Conservation (phyloP, 352 stramenopile genomes). For the Hyaloperonospora brassicae region DNA sequence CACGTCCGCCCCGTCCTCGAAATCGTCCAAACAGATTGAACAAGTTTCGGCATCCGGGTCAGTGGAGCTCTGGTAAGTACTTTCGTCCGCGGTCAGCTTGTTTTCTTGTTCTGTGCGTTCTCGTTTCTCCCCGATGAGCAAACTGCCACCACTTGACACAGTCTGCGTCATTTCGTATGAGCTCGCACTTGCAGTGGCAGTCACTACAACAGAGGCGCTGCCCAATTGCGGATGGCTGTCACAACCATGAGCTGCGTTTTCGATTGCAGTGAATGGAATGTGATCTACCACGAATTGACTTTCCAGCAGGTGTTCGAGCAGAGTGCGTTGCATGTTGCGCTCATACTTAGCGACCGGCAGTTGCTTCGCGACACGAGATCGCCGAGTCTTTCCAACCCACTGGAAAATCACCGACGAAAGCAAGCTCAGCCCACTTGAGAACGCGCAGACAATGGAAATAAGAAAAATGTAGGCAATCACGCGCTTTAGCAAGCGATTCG, state of each 20-base stretch:
- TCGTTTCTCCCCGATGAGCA: constrained; percentile 13
- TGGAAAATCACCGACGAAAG: constrained; percentile 58
- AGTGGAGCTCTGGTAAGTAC: constrained; percentile 12
- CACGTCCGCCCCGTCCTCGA: constrained; percentile 41
- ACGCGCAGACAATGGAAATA: constrained; percentile 68
- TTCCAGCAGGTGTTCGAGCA: constrained; percentile 40
- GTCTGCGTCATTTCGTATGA: constrained; percentile 3
- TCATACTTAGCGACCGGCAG: constrained; percentile 52
- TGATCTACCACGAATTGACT: constrained; percentile 43
- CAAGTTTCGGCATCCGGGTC: constrained; percentile 43
- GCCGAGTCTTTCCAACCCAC: constrained; percentile 48
- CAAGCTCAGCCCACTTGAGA: constrained; percentile 68
- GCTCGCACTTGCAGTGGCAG: constrained; percentile 2
- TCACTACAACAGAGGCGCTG: constrained; percentile 3
- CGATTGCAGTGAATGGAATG: constrained; percentile 34
- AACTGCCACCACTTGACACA: constrained; percentile 2
- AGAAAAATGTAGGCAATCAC: constrained; percentile 69
- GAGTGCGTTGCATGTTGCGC: constrained; percentile 35
- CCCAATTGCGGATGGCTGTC: neutral
- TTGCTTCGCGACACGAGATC: constrained; percentile 44
- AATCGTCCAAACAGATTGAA: constrained; percentile 75
- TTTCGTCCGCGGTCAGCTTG: constrained; percentile 6
- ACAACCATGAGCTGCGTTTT: constrained; percentile 13
- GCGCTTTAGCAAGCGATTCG: constrained; percentile 56
- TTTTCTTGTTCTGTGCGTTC: constrained; percentile 6